Evolutionary conservation across 768 basidiomycete species (phyloP).

Genomic region (Russula sp.): DNA sequence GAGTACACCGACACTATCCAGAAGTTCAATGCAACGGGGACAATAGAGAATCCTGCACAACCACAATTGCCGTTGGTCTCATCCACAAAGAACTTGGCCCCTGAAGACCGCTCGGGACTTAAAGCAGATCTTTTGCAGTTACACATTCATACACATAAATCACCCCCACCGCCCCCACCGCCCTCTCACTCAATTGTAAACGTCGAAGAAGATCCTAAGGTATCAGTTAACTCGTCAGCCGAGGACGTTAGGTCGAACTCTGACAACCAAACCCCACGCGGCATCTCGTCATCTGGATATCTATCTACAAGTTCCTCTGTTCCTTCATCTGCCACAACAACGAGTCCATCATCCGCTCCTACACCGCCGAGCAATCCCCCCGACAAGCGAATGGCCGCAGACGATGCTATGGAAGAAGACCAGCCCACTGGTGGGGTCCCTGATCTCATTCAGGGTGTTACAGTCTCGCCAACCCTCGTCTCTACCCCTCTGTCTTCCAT

Average conservation of each 20-base stretch:
- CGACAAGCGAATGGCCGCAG: neutral
- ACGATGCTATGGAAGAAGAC: neutral
- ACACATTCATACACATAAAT: neutral
- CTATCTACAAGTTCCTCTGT: neutral
- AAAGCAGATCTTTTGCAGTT: neutral
- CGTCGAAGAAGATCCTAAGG: neutral
- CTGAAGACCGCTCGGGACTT: neutral
- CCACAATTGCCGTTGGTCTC: neutral
- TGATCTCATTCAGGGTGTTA: neutral
- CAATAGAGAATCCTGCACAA: constrained; percentile 3
- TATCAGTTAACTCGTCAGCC: neutral
- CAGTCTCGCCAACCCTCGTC: neutral
- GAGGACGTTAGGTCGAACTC: neutral
- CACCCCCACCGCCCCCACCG: neutral
- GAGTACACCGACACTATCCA: neutral
- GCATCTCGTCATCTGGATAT: neutral
- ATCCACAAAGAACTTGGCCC: neutral
- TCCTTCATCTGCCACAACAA: neutral
- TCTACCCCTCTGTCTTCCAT: neutral
- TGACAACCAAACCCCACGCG: neutral
- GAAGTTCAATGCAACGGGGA: neutral
- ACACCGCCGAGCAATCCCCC: neutral
- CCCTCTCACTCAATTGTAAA: neutral
- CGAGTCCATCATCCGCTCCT: neutral
- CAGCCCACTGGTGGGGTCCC: neutral